Evolutionary conservation across 108 stramenopile genomes (phyloP).

Genomic region (Cyclostephanos tholiformis): DNA sequence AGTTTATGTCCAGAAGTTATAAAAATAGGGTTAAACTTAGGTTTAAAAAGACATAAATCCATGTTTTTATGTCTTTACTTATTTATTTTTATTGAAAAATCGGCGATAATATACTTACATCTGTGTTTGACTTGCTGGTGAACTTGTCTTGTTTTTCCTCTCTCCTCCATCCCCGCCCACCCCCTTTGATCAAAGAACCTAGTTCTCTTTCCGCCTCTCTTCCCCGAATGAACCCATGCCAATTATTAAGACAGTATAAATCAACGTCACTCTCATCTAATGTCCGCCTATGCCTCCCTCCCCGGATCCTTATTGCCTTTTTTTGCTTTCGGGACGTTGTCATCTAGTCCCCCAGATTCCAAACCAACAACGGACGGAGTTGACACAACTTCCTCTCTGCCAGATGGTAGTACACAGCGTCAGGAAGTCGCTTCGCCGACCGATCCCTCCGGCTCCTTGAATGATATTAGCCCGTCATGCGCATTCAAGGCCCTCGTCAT

Average conservation of each 20-base stretch:
- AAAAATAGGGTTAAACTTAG: too few species aligned
- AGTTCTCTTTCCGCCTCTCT: too few species aligned
- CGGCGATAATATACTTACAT: too few species aligned
- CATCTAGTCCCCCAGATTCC: conserved; percentile 11
- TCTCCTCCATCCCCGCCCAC: too few species aligned
- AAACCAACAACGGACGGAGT: conserved; percentile 4
- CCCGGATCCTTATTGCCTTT: conserved; percentile 50
- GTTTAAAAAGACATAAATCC: too few species aligned
- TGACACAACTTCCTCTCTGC: neutral
- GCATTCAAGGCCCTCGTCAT: neutral
- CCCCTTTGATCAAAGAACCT: too few species aligned
- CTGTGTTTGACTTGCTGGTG: too few species aligned
- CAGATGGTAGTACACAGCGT: neutral
- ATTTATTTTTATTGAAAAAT: too few species aligned
- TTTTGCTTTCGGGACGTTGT: conserved; percentile 40
- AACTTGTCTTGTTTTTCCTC: too few species aligned
- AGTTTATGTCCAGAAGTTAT: too few species aligned
- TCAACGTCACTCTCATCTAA: neutral
- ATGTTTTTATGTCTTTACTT: too few species aligned
- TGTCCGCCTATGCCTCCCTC: conserved; percentile 54
- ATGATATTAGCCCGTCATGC: neutral
- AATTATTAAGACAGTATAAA: neutral
- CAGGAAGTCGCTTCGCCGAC: neutral
- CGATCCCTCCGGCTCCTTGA: neutral
- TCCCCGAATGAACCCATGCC: too few species aligned